Conservation (phyloP, 805 yeast species). For the Suhomyces tanzawaensis region DNA sequence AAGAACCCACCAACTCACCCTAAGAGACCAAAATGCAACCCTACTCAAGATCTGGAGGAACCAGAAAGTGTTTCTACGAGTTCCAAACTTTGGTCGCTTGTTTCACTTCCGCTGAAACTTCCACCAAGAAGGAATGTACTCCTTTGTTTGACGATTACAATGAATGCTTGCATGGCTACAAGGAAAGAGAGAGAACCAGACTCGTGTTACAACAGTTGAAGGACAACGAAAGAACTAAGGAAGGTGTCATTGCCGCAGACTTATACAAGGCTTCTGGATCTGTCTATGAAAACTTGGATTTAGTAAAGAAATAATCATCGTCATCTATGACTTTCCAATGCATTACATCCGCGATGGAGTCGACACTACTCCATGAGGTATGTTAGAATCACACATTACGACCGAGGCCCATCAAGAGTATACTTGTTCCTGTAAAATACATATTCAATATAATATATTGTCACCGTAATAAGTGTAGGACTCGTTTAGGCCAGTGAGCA, state of each 20-base stretch:
- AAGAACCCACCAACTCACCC: neutral
- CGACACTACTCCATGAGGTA: no score
- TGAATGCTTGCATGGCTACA: slow-evolving; percentile 47
- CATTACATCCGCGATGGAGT: no score
- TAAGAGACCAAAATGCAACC: slow-evolving; percentile 44
- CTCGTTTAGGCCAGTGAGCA: no score
- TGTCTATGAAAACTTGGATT: slow-evolving; percentile 44
- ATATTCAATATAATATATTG: slow-evolving; percentile 1
- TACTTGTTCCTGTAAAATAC: slow-evolving; percentile 5
- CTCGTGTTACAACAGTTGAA: slow-evolving; percentile 46
- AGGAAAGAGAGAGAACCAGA: slow-evolving; percentile 45
- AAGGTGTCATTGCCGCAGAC: slow-evolving; percentile 42
- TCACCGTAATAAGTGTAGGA: no score
- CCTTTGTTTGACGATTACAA: slow-evolving; percentile 46
- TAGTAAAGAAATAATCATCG: slow-evolving; percentile 21
- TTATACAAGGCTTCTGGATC: slow-evolving; percentile 41
- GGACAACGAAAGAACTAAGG: slow-evolving; percentile 40
- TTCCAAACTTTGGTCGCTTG: slow-evolving; percentile 45
- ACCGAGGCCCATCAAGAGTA: neutral
- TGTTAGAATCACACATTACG: no score
- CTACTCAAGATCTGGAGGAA: slow-evolving; percentile 46
- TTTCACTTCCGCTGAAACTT: slow-evolving; percentile 45
- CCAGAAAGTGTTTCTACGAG: slow-evolving; percentile 48
- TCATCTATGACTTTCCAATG: no score
- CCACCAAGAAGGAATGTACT: slow-evolving; percentile 39